A percentile compares a stretch with the other conserved stretches of the same genome.
phyloP scores from a whole-genome alignment of 225 moss, liverwort and hornwort genomes.

The Marchantia paleacea region DNA sequence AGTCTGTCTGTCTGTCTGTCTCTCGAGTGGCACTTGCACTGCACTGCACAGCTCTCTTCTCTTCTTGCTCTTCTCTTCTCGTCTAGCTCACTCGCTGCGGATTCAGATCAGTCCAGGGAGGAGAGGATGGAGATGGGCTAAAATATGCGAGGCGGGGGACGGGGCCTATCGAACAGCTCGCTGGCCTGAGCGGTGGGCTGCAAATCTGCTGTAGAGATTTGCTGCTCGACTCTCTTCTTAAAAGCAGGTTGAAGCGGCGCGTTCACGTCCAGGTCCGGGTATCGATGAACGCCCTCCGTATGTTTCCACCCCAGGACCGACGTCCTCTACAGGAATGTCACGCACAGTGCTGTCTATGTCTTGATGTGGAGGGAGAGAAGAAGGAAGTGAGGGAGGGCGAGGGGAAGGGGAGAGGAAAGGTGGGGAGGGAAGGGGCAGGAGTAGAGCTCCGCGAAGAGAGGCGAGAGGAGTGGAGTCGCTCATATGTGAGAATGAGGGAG shows the following conservation, averaged over 20 bases:
- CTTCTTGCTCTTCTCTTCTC: no score
- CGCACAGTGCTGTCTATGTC: conserved; percentile 1
- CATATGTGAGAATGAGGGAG: neutral
- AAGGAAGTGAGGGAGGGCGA: neutral
- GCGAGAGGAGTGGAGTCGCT: neutral
- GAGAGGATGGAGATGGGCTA: neutral
- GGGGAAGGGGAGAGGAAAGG: neutral
- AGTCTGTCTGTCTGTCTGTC: neutral
- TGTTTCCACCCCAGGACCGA: neutral
- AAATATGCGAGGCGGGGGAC: neutral
- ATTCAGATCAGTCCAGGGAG: neutral
- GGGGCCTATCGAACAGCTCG: neutral
- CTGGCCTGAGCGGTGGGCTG: neutral
- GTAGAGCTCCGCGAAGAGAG: neutral
- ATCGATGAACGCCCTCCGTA: neutral
- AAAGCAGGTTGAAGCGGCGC: neutral
- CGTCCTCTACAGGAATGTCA: neutral
- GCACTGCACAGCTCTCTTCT: no score
- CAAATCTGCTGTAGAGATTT: neutral
- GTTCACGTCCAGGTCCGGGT: neutral
- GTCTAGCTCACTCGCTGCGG: neutral
- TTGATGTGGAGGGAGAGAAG: neutral
- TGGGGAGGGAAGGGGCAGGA: neutral
- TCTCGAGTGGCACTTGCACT: no score
- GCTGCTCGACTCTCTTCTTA: neutral